Evolutionary conservation across 208 protist species (phyloP).

Genomic region (Acanthamoeba royreba): DNA sequence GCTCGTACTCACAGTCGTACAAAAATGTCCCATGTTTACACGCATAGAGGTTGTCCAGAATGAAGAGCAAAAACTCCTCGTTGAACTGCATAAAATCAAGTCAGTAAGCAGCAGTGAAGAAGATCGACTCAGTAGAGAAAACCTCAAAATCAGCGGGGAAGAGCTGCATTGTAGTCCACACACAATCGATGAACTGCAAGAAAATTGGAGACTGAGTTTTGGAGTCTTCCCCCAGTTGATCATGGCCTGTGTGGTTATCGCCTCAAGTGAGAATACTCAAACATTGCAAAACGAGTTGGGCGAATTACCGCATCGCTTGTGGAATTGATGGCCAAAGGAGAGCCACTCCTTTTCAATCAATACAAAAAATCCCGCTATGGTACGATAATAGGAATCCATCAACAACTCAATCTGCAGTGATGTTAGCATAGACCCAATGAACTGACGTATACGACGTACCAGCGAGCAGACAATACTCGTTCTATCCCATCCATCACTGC

Average conservation of each 20-base stretch:
- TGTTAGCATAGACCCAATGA: too few species aligned
- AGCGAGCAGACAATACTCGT: not conserved
- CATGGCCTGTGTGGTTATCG: not conserved
- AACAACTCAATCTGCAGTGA: not conserved
- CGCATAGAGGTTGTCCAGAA: conserved; percentile 83
- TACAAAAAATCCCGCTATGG: conserved; percentile 87
- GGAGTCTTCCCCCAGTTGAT: not conserved
- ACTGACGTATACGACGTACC: not conserved
- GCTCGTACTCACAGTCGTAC: not conserved
- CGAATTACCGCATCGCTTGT: conserved; percentile 79
- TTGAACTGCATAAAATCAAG: conserved; percentile 83
- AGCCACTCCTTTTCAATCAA: conserved; percentile 95
- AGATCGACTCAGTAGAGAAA: not conserved
- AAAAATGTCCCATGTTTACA: conserved; percentile 79
- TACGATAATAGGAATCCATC: conserved; percentile 93
- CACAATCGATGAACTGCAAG: conserved; percentile 18
- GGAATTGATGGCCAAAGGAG: conserved; percentile 93
- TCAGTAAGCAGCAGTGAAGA: not conserved
- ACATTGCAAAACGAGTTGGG: not conserved
- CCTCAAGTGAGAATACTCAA: not conserved
- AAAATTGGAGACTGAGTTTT: not conserved
- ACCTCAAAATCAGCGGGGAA: conserved; percentile 82
- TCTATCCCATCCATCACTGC: not conserved
- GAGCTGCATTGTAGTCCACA: not conserved
- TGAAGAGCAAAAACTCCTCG: conserved; percentile 80